Conservation (phyloP, 2,329 filamentous ascomycete genomes). For the Trichoderma lentiforme region DNA sequence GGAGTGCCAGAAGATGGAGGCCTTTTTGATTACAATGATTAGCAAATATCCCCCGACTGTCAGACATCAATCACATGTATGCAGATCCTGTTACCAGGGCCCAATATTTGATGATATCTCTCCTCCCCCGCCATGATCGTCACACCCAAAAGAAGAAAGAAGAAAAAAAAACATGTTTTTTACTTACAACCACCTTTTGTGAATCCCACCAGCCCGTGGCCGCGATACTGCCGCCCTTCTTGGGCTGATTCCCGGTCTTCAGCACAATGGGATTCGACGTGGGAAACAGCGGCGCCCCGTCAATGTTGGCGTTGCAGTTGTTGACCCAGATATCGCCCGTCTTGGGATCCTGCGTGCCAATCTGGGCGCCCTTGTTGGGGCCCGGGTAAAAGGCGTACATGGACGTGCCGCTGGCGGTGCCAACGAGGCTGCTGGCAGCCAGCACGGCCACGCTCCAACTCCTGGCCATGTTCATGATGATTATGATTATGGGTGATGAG, state of each 20-base stretch:
- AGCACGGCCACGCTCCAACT: not conserved
- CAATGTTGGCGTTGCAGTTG: not conserved
- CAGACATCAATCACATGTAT: not conserved
- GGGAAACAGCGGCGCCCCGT: not conserved
- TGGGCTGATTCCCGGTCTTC: not conserved
- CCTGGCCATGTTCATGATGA: not conserved
- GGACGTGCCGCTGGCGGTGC: not conserved
- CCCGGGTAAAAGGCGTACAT: slow-evolving; percentile 8
- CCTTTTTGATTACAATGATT: not conserved
- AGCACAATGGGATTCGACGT: not conserved
- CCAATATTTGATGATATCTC: not conserved
- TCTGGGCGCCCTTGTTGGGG: not conserved
- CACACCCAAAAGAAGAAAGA: not conserved
- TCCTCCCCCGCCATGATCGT: not conserved
- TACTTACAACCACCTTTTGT: not conserved
- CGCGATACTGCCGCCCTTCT: not conserved
- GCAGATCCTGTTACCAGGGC: not conserved
- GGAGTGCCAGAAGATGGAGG: slow-evolving; percentile 4
- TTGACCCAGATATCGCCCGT: not conserved
- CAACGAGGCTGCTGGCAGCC: not conserved
- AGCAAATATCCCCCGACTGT: not conserved
- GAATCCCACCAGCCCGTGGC: slow-evolving; percentile 15
- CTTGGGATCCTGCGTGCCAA: slow-evolving; percentile 9
- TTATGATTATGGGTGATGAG: not conserved
- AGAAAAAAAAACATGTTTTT: not conserved